Evolutionary conservation across 2,329 filamentous ascomycete species (phyloP).

Genomic region (Apiospora sp.): DNA sequence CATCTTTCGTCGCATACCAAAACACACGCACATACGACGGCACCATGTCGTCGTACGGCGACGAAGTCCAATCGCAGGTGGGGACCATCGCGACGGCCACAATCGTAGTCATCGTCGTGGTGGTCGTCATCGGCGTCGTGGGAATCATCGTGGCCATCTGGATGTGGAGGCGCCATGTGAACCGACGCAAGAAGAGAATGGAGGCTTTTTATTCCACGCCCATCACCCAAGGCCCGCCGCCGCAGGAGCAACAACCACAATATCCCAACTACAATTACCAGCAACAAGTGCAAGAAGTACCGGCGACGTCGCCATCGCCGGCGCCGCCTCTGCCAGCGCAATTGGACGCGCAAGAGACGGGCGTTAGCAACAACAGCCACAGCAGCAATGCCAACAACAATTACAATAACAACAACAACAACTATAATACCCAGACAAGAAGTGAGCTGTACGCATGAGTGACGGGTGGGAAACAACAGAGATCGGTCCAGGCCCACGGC

Average conservation of each 20-base stretch:
- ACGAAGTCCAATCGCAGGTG: not conserved
- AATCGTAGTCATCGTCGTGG: constrained; percentile 1
- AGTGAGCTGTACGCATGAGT: constrained; percentile 11
- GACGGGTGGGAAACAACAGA: not conserved
- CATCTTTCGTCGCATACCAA: not conserved
- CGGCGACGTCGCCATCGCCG: not conserved
- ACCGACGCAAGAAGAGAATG: constrained; percentile 1
- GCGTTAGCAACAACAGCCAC: not conserved
- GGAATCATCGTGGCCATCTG: not conserved
- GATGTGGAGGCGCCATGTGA: not conserved
- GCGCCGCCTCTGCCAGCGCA: not conserved
- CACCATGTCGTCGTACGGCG: not conserved
- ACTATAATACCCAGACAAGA: not conserved
- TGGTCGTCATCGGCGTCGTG: not conserved
- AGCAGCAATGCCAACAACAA: not conserved
- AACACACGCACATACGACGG: not conserved
- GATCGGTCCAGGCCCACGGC: no score
- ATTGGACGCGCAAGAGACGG: not conserved
- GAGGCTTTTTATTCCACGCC: constrained; percentile 1
- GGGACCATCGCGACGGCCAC: not conserved
- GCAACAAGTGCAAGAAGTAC: not conserved
- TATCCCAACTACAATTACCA: not conserved
- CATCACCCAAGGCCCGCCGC: not conserved
- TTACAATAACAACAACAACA: not conserved
- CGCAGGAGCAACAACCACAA: not conserved